A percentile compares a stretch with the other conserved stretches of the same genome.
Conservation (phyloP, 1,284 basidiomycete species). For the Malassezia furfur region DNA sequence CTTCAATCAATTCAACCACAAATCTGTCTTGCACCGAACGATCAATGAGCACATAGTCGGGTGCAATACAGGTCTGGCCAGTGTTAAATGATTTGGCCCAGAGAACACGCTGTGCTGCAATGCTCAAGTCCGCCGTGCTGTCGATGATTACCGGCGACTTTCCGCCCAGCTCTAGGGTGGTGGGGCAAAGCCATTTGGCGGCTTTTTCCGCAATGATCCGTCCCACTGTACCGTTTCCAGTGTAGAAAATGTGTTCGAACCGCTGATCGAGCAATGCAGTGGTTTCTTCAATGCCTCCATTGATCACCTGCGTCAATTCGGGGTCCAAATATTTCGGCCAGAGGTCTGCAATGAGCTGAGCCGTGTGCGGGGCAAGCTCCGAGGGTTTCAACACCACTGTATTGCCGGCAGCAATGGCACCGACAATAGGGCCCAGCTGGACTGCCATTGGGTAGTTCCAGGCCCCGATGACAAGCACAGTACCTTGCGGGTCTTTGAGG, state of each 20-base stretch:
- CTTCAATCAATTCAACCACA: slow-evolving; percentile 57
- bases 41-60: slow-evolving; percentile 66
- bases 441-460: slow-evolving; percentile 47
- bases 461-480: slow-evolving; percentile 51
- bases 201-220: slow-evolving; percentile 71
- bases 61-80: slow-evolving; percentile 56
- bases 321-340: slow-evolving; percentile 71
- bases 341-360: slow-evolving; percentile 63
- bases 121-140: slow-evolving; percentile 53
- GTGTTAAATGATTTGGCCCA: slow-evolving; percentile 69
- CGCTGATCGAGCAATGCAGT: slow-evolving; percentile 67
- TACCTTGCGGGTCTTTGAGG: slow-evolving; percentile 49
- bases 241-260: slow-evolving; percentile 64
- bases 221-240: slow-evolving; percentile 62
- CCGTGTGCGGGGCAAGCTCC: slow-evolving; percentile 62
- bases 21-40: slow-evolving; percentile 59
- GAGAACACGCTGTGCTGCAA: slow-evolving; percentile 55
- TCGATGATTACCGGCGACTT: slow-evolving; percentile 78
- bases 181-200: slow-evolving; percentile 72
- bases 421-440: slow-evolving; percentile 48
- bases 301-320: slow-evolving; percentile 62
- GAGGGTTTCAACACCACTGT: slow-evolving; percentile 57
- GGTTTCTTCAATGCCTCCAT: slow-evolving; percentile 66
- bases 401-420: slow-evolving; percentile 50
- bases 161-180: slow-evolving; percentile 67